A percentile compares a stretch with the other conserved stretches of the same genome.
Conservation (phyloP, 2,329 filamentous ascomycete species). For the Cadophora sp. region DNA sequence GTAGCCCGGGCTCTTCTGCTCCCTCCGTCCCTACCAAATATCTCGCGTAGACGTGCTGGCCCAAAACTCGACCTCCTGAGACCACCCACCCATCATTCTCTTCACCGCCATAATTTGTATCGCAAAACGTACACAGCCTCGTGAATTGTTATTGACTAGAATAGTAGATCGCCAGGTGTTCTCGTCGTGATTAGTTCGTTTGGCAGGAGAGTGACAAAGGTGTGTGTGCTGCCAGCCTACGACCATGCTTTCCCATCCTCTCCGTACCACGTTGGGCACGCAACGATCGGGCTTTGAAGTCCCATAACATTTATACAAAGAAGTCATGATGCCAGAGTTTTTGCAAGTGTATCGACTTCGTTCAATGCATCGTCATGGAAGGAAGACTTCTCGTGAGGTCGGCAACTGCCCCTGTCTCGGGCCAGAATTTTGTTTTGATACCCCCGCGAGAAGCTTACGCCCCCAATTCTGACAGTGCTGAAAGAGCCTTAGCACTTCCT, state of each 20-base stretch:
- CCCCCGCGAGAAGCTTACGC: constrained; percentile 10
- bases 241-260: constrained; percentile 3
- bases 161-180: constrained; percentile 16
- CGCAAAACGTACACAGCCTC: constrained; percentile 14
- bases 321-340: not conserved
- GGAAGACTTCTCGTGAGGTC: constrained; percentile 12
- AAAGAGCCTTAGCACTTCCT: constrained; percentile 12
- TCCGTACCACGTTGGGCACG: constrained; percentile 19
- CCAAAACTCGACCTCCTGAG: constrained; percentile 7
- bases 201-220: constrained; percentile 17
- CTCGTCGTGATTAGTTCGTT: constrained; percentile 25
- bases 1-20: not conserved
- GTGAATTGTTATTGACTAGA: constrained; percentile 16
- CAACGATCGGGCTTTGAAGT: constrained; percentile 17
- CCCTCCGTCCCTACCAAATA: not conserved
- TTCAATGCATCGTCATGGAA: not conserved
- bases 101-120: not conserved
- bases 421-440: not conserved
- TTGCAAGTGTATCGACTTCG: constrained; percentile 14
- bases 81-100: not conserved
- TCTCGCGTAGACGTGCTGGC: constrained; percentile 2
- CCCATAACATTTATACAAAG: not conserved
- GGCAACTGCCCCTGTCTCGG: not conserved
- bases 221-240: constrained; percentile 20
- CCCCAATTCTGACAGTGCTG: constrained; percentile 18